Evolutionary conservation across 1,284 basidiomycete genomes (phyloP).

Genomic region (Ceratobasidium sp.): DNA sequence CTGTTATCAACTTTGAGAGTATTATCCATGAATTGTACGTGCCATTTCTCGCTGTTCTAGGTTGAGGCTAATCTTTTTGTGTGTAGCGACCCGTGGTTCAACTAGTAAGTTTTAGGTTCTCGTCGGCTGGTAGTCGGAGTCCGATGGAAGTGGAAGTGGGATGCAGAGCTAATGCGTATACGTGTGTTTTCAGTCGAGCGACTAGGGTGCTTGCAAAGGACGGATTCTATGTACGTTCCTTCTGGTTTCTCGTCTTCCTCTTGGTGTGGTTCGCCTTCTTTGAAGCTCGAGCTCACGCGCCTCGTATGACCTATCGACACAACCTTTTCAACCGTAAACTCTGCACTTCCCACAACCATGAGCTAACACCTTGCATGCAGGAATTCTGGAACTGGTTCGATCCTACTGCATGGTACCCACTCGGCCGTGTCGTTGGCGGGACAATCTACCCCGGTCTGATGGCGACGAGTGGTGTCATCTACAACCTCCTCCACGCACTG

Average conservation of each 20-base stretch:
- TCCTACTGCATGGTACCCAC: constrained; percentile 98
- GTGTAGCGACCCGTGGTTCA: constrained; percentile 95
- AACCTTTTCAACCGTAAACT: constrained; percentile 16
- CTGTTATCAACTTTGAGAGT: constrained; percentile 98
- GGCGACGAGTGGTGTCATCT: constrained; percentile 97
- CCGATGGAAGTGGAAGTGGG: constrained; percentile 15
- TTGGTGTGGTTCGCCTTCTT: background rate
- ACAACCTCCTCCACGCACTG: constrained; percentile 88
- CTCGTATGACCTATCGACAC: background rate
- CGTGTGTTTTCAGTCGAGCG: constrained; percentile 75
- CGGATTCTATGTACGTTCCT: constrained; percentile 88
- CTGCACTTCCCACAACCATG: constrained; percentile 15
- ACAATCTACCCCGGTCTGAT: constrained; percentile 98
- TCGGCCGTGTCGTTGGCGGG: constrained; percentile 97
- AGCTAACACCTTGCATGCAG: constrained; percentile 59
- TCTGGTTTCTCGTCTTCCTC: background rate
- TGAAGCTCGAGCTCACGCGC: constrained; percentile 10
- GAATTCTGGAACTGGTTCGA: constrained; percentile 99
- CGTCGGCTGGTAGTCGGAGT: constrained; percentile 19
- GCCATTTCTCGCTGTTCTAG: constrained; percentile 36
- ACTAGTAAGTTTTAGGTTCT: constrained; percentile 75
- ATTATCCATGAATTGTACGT: constrained; percentile 99
- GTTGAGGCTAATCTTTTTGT: constrained; percentile 46
- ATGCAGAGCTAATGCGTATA: constrained; percentile 48
- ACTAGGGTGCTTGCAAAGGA: constrained; percentile 88